Evolutionary conservation across 495 filamentous ascomycete genomes (phyloP).

Genomic region (Thermothielavioides terrestris): DNA sequence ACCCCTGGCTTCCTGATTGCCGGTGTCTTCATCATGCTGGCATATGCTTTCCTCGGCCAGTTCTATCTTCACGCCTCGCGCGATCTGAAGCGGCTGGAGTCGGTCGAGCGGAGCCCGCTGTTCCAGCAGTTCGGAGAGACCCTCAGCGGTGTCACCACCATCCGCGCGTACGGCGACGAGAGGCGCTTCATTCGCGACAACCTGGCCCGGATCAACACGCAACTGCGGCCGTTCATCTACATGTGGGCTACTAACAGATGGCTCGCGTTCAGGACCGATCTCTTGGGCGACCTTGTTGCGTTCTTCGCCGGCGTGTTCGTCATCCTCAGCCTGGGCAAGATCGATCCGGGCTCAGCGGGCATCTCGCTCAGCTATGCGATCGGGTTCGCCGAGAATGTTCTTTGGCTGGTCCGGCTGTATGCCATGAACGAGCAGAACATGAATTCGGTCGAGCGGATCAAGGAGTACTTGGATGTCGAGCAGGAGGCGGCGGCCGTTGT

Average conservation of each 20-base stretch:
- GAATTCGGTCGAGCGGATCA: slow-evolving; percentile 98
- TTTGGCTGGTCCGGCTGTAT: slow-evolving; percentile 97
- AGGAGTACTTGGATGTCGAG: slow-evolving; percentile 94
- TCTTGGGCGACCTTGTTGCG: slow-evolving; percentile 81
- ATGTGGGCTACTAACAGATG: slow-evolving; percentile 97
- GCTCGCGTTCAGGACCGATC: slow-evolving; percentile 88
- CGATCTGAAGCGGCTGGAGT: slow-evolving; percentile 91
- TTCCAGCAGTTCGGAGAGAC: slow-evolving; percentile 99
- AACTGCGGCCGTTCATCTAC: slow-evolving; percentile 90
- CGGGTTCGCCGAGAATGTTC: slow-evolving; percentile 91
- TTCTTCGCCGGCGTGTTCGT: slow-evolving; percentile 95
- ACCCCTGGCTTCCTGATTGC: slow-evolving; percentile 89
- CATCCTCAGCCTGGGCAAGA: slow-evolving; percentile 68
- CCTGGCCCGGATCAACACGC: slow-evolving; percentile 75
- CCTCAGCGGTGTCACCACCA: slow-evolving; percentile 90
- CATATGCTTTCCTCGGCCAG: slow-evolving; percentile 74
- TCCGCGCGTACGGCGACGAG: slow-evolving; percentile 93
- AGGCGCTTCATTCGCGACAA: slow-evolving; percentile 92
- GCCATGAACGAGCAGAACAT: slow-evolving; percentile 96
- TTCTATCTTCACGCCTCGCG: slow-evolving; percentile 88
- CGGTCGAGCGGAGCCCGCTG: slow-evolving; percentile 84
- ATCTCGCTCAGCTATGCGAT: slow-evolving; percentile 97
- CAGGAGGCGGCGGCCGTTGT: slow-evolving; percentile 80
- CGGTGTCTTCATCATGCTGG: slow-evolving; percentile 69
- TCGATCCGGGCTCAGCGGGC: slow-evolving; percentile 91